Evolutionary conservation across 2,329 filamentous ascomycete species (phyloP), one percentile per base, ranked within the genome.

Genomic region (Didymella pomorum): DNA sequence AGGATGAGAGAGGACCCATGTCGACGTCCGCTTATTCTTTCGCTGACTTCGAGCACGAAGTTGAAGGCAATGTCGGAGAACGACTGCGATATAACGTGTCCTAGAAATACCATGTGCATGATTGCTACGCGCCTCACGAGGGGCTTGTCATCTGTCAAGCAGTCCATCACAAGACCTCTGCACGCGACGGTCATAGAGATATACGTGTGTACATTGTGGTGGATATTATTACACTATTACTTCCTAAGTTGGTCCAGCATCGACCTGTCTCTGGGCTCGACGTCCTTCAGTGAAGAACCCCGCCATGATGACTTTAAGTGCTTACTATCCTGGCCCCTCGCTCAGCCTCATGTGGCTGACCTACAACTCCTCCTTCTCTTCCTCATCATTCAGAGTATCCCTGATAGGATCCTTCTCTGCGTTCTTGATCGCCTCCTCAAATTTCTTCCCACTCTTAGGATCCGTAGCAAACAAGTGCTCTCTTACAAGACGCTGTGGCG

Each of bases 401-500:
- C 69, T 77, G 50, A 81, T 80, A 3, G 74, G 71, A 69, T 81
- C 79, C 66, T 87, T 89, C 69, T 86, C 80, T 0, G 87, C 86
- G 62, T 83, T 82, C 77, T 87, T 81, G 52, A 91, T 83, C 55
- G 83, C 80, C 18, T 85, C 78, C 77, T 85, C 82, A 70, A 92
- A 91, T 67, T 83, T 83, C 67, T 86, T 80, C 0, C 84, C 87
- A 10, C 81, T 83, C 76, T 87, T 82, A 33, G 81, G 79, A 67
- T 90, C 86, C 18, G 85, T 81, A 21, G 82, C 78, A 70, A 91
- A 91, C 50, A 91, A 67, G 62, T 89, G 87, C 61, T 91, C 89
- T 37, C 84, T 79, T 4, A 89, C 87, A 77, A 89, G 80, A 58
- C 84, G 81, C 79, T 84, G 82, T 1, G 89, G 89, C 8, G 88